Evolutionary conservation across 2,329 filamentous ascomycete genomes (phyloP), one percentile per base, ranked within the genome.

Genomic region (Periconia sp.): DNA sequence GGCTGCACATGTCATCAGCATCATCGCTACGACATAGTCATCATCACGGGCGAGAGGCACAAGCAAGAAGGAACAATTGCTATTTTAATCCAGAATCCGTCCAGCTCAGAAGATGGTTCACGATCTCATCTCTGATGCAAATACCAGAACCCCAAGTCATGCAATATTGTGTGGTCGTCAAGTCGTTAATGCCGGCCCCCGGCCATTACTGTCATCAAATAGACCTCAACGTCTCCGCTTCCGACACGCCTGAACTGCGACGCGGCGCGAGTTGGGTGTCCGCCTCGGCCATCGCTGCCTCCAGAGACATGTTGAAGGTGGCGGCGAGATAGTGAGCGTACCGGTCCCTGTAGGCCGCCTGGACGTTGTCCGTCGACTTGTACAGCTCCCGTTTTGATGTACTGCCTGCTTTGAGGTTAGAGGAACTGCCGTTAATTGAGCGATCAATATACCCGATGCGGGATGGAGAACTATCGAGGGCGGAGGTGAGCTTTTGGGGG

Each of bases 401-500:
- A 40, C 52, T 46, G 55, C 63, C 65, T 69, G 58, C 40, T 52
- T 46, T 43, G 53, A 55, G 59, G 61, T 69, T 67, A 66, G 65
- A 68, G 35, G 18, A 11, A 6, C 52, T 48, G 63, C 54, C 55
- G 62, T 54, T 53, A 54, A 61, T 51, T 63, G 61, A 59, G 61
- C 57, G 65, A 65, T 68, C 61, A 60, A 61, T 67, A 68, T 69
- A 69, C 66, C 66, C 65, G 64, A 62, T 60, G 62, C 54, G 59
- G 65, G 62, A 66, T 62, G 56, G 46, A 69, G 65, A 61, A 69
- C 63, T 66, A 69, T 69, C 52, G 66, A 67, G 15, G 66, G 66
- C 39, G 34, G 59, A 25, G 59, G 54, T 42, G 61, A 58, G 28
- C 60, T 45, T 43, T 44, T 61, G 33, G 66, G 63, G 52, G 65